Percentiles rank a stretch among this genome's conserved stretches.
These are phyloP conservation scores for Metschnikowia kofuensis DNA, from an alignment of 805 yeast species.

Conservation along the genomic window DNA sequence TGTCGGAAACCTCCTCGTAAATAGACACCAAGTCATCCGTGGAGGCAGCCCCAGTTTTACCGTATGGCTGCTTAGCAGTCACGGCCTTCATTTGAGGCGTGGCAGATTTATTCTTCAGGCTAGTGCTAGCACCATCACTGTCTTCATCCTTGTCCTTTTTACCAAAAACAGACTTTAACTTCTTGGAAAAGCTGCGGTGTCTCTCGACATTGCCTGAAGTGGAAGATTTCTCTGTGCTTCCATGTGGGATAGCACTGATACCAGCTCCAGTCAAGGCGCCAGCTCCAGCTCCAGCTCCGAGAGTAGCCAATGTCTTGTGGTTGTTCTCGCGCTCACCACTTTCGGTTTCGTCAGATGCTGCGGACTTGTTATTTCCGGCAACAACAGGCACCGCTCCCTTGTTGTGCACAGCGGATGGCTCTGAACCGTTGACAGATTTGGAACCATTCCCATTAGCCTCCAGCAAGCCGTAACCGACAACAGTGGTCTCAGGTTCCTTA, in stretches of 20 bases:
- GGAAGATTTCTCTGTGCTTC: background rate
- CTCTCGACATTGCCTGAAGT: conserved; percentile 8
- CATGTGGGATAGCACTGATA: conserved; percentile 24
- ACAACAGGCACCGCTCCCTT: conserved; percentile 1
- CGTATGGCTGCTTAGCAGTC: conserved; percentile 10
- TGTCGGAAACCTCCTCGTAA: conserved; percentile 50
- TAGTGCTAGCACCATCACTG: background rate
- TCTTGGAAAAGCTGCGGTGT: conserved; percentile 17
- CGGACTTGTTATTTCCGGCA: conserved; percentile 13
- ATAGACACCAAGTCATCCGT: conserved; percentile 19
- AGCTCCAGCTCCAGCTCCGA: conserved; percentile 18
- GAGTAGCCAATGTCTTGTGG: conserved; percentile 4
- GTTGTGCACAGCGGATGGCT: background rate
- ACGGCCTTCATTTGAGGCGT: conserved; percentile 8
- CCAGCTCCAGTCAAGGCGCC: conserved; percentile 17
- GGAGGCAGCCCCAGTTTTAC: conserved; percentile 12
- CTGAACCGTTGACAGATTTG: background rate
- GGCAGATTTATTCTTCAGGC: background rate
- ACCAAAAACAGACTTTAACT: conserved; percentile 19
- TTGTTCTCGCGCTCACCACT: conserved; percentile 3
- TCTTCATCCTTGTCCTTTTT: conserved; percentile 8
- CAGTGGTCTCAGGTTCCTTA: conserved; percentile 15
- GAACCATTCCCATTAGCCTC: background rate
- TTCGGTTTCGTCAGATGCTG: conserved; percentile 6
- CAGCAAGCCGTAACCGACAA: conserved; percentile 26